Conservation (phyloP, 2,329 filamentous ascomycete species). For the Penicillium aurantiogriseum region DNA sequence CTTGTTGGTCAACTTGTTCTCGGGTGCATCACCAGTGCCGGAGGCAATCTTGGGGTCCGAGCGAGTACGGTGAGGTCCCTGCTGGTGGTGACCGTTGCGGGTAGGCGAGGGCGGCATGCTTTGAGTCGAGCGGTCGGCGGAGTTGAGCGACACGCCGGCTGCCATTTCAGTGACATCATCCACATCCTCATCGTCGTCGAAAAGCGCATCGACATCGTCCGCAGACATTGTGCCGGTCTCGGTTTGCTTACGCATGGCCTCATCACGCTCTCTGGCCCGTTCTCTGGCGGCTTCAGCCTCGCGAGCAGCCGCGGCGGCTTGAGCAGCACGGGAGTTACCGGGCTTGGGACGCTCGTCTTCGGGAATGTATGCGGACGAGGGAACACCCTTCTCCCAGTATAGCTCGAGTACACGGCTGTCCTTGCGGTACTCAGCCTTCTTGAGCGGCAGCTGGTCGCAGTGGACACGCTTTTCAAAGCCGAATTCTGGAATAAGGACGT, state of each 20-base stretch:
- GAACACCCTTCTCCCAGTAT: slow-evolving; percentile 99
- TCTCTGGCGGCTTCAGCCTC: slow-evolving; percentile 81
- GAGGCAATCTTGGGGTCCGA: slow-evolving; percentile 90
- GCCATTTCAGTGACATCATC: slow-evolving; percentile 89
- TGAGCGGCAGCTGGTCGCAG: slow-evolving; percentile 91
- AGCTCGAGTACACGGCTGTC: slow-evolving; percentile 90
- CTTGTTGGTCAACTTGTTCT: slow-evolving; percentile 82
- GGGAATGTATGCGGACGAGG: slow-evolving; percentile 91
- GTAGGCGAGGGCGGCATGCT: slow-evolving; percentile 91
- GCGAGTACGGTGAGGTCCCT: slow-evolving; percentile 77
- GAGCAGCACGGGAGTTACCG: slow-evolving; percentile 69
- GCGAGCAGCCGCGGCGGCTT: slow-evolving; percentile 71
- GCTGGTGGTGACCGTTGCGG: slow-evolving; percentile 66
- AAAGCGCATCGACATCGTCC: slow-evolving; percentile 90
- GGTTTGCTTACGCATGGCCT: slow-evolving; percentile 87
- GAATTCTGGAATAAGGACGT: slow-evolving; percentile 96
- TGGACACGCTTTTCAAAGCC: slow-evolving; percentile 99
- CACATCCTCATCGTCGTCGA: slow-evolving; percentile 85
- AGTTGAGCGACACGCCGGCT: slow-evolving; percentile 80
- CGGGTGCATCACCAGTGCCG: slow-evolving; percentile 64
- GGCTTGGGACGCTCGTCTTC: slow-evolving; percentile 95
- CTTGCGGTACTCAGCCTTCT: slow-evolving; percentile 99
- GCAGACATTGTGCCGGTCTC: slow-evolving; percentile 93
- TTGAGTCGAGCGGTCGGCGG: slow-evolving; percentile 79
- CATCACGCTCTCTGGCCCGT: slow-evolving; percentile 80